Evolutionary conservation across 345 rosid genomes (phyloP).

Genomic region (Cardamine chenopodiifolia): DNA sequence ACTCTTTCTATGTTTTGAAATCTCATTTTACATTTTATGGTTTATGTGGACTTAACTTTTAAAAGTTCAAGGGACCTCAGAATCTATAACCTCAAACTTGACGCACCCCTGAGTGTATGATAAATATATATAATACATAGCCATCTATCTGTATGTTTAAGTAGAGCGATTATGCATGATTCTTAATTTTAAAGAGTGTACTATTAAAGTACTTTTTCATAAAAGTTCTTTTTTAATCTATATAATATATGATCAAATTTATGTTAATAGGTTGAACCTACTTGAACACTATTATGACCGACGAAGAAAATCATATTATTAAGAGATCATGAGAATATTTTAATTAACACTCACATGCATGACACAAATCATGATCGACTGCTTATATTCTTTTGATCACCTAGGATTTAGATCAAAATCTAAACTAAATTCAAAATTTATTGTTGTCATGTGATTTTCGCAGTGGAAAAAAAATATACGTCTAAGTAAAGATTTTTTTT

Average conservation of each 20-base stretch:
- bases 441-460: constrained; percentile 7
- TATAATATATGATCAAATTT: neutral
- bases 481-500: too few species aligned
- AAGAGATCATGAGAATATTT: neutral
- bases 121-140: neutral
- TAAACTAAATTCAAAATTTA: neutral
- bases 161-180: neutral
- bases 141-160: neutral
- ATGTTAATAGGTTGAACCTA: neutral
- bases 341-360: neutral
- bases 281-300: neutral
- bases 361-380: neutral
- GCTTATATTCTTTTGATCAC: neutral
- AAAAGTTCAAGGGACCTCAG: neutral
- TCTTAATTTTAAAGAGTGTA: constrained; percentile 1
- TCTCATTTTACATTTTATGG: constrained; percentile 1
- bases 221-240: neutral
- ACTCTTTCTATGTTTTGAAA: neutral
- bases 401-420: neutral
- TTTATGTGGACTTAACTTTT: neutral
- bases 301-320: neutral
- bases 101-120: neutral
- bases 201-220: neutral
- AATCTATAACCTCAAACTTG: constrained; percentile 19
- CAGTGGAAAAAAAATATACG: neutral